phyloP scores from a whole-genome alignment of 805 yeast species.

The Suhomyces emberorum region DNA sequence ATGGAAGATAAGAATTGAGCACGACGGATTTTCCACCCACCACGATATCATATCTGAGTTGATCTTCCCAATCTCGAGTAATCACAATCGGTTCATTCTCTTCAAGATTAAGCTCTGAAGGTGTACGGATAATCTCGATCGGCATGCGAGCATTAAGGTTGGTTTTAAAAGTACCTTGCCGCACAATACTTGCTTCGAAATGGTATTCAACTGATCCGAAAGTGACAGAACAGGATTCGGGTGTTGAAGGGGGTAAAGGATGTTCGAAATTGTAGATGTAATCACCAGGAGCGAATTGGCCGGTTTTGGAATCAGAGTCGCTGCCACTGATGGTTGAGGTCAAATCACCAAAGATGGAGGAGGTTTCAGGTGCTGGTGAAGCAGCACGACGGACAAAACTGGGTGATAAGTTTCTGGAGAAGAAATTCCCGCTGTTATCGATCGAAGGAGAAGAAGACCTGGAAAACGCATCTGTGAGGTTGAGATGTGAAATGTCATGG shows the following conservation, averaged over 20 bases:
- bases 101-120: slow-evolving; percentile 75
- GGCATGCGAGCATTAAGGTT: slow-evolving; percentile 64
- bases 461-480: slow-evolving; percentile 27
- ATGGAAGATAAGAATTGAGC: slow-evolving; percentile 77
- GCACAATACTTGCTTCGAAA: slow-evolving; percentile 65
- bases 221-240: slow-evolving; percentile 74
- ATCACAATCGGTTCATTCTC: slow-evolving; percentile 92
- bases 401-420: slow-evolving; percentile 24
- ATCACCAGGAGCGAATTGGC: slow-evolving; percentile 76
- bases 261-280: slow-evolving; percentile 91
- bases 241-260: slow-evolving; percentile 74
- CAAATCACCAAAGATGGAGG: slow-evolving; percentile 23
- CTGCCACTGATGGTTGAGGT: slow-evolving; percentile 20
- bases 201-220: slow-evolving; percentile 77
- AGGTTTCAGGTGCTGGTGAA: slow-evolving; percentile 28
- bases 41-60: slow-evolving; percentile 82
- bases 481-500: slow-evolving; percentile 35
- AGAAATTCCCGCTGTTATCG: slow-evolving; percentile 17
- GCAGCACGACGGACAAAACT: slow-evolving; percentile 26
- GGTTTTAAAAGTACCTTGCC: slow-evolving; percentile 84
- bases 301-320: slow-evolving; percentile 20
- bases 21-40: slow-evolving; percentile 88
- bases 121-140: slow-evolving; percentile 68
- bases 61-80: slow-evolving; percentile 90
- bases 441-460: slow-evolving; percentile 12